Evolutionary conservation across 257 asterid species (phyloP), one percentile per base, ranked within the genome.

Genomic region (Gardenia jasminoides): DNA sequence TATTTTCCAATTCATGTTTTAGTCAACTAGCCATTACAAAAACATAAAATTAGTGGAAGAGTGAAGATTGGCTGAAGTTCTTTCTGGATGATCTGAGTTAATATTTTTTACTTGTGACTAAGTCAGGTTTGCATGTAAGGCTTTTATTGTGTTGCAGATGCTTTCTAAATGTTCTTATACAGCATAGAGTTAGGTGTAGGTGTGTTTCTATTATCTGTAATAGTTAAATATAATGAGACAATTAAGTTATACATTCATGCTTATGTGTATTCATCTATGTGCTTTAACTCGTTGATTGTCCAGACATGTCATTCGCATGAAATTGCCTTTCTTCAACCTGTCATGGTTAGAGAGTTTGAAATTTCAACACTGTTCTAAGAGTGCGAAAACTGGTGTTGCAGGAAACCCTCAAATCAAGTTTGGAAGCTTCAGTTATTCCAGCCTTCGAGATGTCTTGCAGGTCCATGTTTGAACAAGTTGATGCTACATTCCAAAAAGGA

Each of bases 381-480:
- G 50, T 22, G 61, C 43, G 73, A 36, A 52, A 59, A 76, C 80
- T 59, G 77, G 78, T 82, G 10, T 46, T 85, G 91, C 94, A 96
- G 99, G 99, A 96, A 79, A 80, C 91, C 5, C 80, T 96, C 83
- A 96, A 96, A 83, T 86, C 92, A 19, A 88, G 88, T 87, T 82
- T 96, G 87, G 99, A 96, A 87, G 86, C 86, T 78, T 91, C 97
- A 36, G 96, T 93, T 52, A 67, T 96, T 76, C 99, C 99, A 78
- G 96, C 97, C 31, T 93, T 96, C 69, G 97, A 96, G 93, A 87
- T 86, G 89, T 92, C 99, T 11, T 96, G 99, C 89, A 84, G 92
- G 84, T 82, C 95, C 70, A 89, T 96, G 97, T 92, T 96, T 82
- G 98, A 96, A 90, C 99, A 91, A 88, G 93, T 96, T 68, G 98